Evolutionary conservation across 257 asterid genomes (phyloP), one percentile per base, ranked within the genome.

Genomic region (Mentha longifolia): DNA sequence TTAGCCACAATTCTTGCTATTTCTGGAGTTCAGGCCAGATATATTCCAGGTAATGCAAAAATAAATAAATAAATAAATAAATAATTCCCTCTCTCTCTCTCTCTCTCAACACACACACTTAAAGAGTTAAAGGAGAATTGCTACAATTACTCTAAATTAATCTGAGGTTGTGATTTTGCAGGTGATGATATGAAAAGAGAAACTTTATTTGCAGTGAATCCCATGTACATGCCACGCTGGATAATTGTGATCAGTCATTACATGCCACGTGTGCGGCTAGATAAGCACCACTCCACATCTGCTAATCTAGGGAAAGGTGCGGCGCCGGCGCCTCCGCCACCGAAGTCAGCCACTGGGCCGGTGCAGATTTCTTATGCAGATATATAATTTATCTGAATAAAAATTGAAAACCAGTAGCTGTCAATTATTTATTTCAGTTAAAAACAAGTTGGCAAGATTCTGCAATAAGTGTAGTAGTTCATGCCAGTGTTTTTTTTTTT

Each of bases 21-120:
- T 52, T 25, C 58, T 52, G 58, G 58, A 52, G 17, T 19, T 52
- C 58, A 52, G 1, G 58, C 58, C 58, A 52, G 58, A 52, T 2
- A 52, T 52, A 3, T 52, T 9, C 58, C 31, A 52, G 58, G 31
- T 17, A 10, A 19, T 17, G 4, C 4, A 50, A 17, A 3, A n/a
- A 17, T 7, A 17, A 8, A 1, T 6, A 47, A 14, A 46, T 9
- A 6, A n/a, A n/a, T n/a, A n/a, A n/a, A n/a, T n/a, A n/a, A n/a
- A 2, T 52, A 9, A 8, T 8, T 3, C 58, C 16, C 58, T 51
- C 30, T 51, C 58, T 51, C 58, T 17, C 25, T 7, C 13, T 47
- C 20, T 47, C 20, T 47, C 10, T 47, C 9, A 4, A 1, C 30
- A 1, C 12, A 16, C 25, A n/a, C 56, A 49, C 11, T n/a, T n/a